Conservation (phyloP, 345 rosid species). For the Gossypium turneri region DNA sequence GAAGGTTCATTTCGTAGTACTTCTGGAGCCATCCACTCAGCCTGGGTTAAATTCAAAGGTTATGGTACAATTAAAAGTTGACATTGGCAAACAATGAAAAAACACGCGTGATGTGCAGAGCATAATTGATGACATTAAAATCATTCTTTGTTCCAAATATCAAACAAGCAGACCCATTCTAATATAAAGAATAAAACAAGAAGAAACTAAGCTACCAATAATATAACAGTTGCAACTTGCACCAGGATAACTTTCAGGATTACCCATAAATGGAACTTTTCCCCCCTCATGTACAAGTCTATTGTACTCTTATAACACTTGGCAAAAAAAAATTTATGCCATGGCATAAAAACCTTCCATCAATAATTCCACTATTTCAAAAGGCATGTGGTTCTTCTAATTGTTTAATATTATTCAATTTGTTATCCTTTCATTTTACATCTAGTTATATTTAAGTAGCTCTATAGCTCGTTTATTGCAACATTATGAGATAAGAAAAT, state of each 20-base stretch:
- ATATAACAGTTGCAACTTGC: background rate
- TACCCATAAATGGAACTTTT: background rate
- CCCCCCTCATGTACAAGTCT: background rate
- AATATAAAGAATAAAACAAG: background rate
- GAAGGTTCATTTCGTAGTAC: constrained; percentile 96
- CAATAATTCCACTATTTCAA: background rate
- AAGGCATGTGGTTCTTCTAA: background rate
- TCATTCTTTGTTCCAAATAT: background rate
- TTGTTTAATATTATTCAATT: background rate
- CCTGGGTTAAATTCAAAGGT: constrained; percentile 36
- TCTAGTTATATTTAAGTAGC: background rate
- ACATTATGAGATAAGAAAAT: background rate
- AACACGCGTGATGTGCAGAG: background rate
- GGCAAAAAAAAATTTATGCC: background rate
- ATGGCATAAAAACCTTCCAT: background rate
- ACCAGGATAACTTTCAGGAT: background rate
- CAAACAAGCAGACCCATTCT: background rate
- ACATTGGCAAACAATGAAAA: background rate
- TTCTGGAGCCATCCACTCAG: constrained; percentile 99
- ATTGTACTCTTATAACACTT: background rate
- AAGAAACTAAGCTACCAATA: background rate
- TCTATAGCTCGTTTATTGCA: background rate
- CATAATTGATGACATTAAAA: background rate
- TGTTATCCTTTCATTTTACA: background rate
- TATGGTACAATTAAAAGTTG: background rate